Base-by-base conservation (phyloP, 2,329 filamentous ascomycete species). In the Fusarium irregulare region DNA sequence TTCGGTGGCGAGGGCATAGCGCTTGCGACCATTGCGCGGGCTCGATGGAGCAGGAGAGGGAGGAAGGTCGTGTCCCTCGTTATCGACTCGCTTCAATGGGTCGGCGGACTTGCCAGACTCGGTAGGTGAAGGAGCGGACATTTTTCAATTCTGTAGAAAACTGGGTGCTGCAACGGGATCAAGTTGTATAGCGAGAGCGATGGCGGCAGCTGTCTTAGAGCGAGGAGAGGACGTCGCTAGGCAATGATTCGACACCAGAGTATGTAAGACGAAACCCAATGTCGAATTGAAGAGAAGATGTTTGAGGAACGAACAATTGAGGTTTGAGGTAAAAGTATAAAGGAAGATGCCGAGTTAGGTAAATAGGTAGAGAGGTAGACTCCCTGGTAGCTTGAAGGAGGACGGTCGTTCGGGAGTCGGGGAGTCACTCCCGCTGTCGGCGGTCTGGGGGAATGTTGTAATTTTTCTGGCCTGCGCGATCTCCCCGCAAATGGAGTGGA, bases 1-100 rank as follows among this genome's bases (percentile, higher is more conserved):
- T 83, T 99, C 96, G 7, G 96, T 99, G 61, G 95, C 95, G 66
- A 99, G 88, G 47, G 94, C 94, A 82, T 98, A 99, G 73, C 93
- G 93, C 46, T 86, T 83, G 72, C 92, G 89, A 69, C 93, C 94
- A 78, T 91, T 92, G 78, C 91, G 88, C 25, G 96, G 96, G 77
- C 92, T 97, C 18, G 95, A 98, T 4, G 95, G 94, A 25, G 96
- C 93, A 3, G 96, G 96, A 10, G 96, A 98, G 2, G 94, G 94
- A 54, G 94, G 94, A 54, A 97, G 85, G 76, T 94, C 85, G 81
- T 97, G 92, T 44, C 93, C 93, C 76, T 95, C 92, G 63, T 94
- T 84, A 78, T 97, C 93, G 70, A 94, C 84, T 72, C 89, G 86
- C 81, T 85, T 86, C 59, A 83, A 70, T 30, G 82, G 80, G 73